A percentile compares a stretch with the other conserved stretches of the same genome.
Evolutionary conservation across 1,284 basidiomycete species (phyloP).

Genomic region (Dichomitus squalens): DNA sequence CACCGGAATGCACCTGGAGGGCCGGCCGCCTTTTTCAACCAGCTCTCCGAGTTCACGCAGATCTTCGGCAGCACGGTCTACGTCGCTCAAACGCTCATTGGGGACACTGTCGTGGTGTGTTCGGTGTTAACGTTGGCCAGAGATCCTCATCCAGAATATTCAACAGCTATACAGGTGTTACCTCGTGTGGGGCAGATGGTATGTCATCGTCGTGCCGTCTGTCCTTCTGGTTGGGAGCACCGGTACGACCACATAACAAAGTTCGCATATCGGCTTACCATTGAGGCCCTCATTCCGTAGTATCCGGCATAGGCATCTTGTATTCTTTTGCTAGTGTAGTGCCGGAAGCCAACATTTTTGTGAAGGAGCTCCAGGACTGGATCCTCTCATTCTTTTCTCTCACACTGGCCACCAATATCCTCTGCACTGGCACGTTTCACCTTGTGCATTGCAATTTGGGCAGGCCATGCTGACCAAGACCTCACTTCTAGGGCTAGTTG

Average conservation of each 20-base stretch:
- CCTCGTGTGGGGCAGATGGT: conserved; percentile 9
- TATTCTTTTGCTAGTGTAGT: conserved; percentile 17
- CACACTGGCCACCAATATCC: conserved; percentile 39
- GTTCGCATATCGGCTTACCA: neutral
- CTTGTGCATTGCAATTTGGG: neutral
- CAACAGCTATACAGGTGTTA: conserved; percentile 13
- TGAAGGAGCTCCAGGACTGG: conserved; percentile 32
- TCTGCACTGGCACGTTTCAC: conserved; percentile 33
- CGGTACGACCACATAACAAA: neutral
- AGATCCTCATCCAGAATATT: neutral
- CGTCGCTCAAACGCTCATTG: conserved; percentile 23
- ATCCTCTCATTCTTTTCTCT: conserved; percentile 39
- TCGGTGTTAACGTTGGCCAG: too few species aligned
- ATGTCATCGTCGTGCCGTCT: conserved; percentile 4
- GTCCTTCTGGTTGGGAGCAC: conserved; percentile 12
- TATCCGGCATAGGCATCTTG: conserved; percentile 15
- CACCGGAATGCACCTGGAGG: conserved; percentile 25
- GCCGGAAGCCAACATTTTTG: conserved; percentile 29
- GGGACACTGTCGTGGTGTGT: conserved; percentile 12
- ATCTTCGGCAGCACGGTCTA: conserved; percentile 31
- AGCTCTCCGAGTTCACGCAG: conserved; percentile 25
- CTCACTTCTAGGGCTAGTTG: conserved; percentile 33
- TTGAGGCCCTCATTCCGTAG: conserved; percentile 4
- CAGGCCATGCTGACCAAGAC: neutral
- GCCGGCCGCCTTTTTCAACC: conserved; percentile 26